Percentiles rank a stretch among this genome's conserved stretches.
Evolutionary conservation across 2,329 filamentous ascomycete genomes (phyloP).

Genomic region (Phialocephala subalpina): DNA sequence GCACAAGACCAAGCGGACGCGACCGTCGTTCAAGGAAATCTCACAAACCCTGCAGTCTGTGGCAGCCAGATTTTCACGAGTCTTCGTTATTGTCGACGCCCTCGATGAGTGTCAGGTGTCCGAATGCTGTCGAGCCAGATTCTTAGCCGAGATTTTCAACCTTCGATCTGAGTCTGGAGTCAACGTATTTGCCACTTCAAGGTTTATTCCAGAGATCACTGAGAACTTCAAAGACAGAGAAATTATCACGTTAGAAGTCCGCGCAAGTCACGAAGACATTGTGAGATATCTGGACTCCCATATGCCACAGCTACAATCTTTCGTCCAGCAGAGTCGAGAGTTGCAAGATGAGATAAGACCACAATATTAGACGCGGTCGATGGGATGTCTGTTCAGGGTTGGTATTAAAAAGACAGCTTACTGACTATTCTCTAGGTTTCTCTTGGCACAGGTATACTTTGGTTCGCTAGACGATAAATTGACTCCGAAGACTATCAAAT

Average conservation of each 20-base stretch:
- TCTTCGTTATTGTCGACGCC: constrained; percentile 29
- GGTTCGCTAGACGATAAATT: constrained; percentile 45
- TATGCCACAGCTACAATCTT: constrained; percentile 31
- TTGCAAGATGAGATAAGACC: constrained; percentile 33
- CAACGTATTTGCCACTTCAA: constrained; percentile 45
- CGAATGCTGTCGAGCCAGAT: constrained; percentile 10
- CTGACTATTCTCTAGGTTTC: constrained; percentile 42
- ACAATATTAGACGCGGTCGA: constrained; percentile 24
- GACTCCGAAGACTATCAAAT: constrained; percentile 45
- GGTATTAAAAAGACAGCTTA: constrained; percentile 15
- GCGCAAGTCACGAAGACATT: constrained; percentile 42
- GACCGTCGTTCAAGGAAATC: constrained; percentile 38
- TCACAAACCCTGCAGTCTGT: constrained; percentile 12
- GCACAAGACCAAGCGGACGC: constrained; percentile 32
- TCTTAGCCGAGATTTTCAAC: constrained; percentile 41
- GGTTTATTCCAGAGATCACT: too few species aligned
- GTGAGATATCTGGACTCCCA: constrained; percentile 39
- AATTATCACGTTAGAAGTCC: constrained; percentile 42
- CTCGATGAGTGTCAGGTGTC: constrained; percentile 31
- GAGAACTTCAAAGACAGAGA: too few species aligned
- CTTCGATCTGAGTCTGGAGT: constrained; percentile 29
- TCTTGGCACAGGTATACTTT: constrained; percentile 29
- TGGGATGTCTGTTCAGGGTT: constrained; percentile 32
- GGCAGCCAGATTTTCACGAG: constrained; percentile 32
- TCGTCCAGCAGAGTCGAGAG: constrained; percentile 22